A percentile compares a stretch with the other conserved stretches of the same genome.
Evolutionary conservation across 352 stramenopile genomes (phyloP).

Genomic region (Globisporangium rhizosaccharum): DNA sequence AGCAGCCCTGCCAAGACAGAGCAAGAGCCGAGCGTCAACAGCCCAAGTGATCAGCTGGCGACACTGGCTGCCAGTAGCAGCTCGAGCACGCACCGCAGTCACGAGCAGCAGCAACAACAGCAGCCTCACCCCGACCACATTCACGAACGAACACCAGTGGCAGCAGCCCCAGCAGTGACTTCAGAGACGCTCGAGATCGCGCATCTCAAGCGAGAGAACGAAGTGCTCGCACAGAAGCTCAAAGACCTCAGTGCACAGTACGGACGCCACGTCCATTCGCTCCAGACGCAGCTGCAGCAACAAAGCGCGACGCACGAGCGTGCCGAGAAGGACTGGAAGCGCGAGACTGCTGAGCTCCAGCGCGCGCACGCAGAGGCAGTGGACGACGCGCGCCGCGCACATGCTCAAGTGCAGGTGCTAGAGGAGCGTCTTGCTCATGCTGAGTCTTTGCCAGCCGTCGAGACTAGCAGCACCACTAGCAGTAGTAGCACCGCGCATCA

Average conservation of each 20-base stretch:
- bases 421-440: neutral
- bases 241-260: neutral
- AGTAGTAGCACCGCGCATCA: neutral
- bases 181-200: neutral
- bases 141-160: neutral
- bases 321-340: neutral
- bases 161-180: neutral
- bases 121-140: neutral
- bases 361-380: neutral
- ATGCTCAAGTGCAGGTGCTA: neutral
- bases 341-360: neutral
- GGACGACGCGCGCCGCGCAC: neutral
- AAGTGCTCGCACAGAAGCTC: neutral
- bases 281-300: conserved; percentile 1
- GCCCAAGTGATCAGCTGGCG: neutral
- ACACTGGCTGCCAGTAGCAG: neutral
- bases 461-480: neutral
- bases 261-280: neutral
- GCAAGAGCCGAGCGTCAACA: neutral
- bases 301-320: neutral
- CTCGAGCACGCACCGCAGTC: neutral
- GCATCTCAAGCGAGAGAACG: conserved; percentile 3
- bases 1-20: neutral
- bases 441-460: neutral
- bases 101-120: too few species aligned